A percentile compares a stretch with the other conserved stretches of the same genome.
These are phyloP conservation scores for Mucuna pruriens DNA, from an alignment of 306 rosid genomes.

Conservation along the genomic window DNA sequence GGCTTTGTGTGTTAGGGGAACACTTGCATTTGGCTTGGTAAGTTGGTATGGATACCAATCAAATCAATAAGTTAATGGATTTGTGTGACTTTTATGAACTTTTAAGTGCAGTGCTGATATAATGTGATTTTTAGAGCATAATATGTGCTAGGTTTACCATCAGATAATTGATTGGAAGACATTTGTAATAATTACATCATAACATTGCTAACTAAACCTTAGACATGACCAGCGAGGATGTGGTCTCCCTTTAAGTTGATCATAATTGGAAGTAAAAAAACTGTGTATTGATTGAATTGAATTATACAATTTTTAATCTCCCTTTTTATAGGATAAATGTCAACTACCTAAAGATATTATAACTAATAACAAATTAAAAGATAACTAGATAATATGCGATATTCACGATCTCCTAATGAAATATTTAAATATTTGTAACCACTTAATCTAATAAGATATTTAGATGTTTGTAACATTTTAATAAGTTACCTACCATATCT, in stretches of 20 bases:
- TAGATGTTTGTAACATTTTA: no score
- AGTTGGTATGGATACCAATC: neutral
- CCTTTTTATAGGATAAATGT: no score
- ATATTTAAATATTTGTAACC: no score
- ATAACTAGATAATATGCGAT: no score
- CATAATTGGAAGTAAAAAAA: no score
- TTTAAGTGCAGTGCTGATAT: neutral
- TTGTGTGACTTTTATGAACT: neutral
- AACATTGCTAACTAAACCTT: neutral
- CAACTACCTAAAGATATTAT: no score
- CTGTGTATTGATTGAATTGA: no score
- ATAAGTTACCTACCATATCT: no score
- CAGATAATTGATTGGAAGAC: neutral
- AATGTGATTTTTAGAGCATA: slow-evolving; percentile 7
- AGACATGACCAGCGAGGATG: neutral
- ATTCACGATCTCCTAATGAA: no score
- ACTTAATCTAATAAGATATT: no score
- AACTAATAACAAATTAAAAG: no score
- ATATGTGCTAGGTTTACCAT: slow-evolving; percentile 17
- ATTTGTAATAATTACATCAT: neutral
- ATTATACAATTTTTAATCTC: no score
- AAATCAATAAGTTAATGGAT: neutral
- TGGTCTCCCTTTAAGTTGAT: neutral
- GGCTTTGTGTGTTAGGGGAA: neutral
- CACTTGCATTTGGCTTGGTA: slow-evolving; percentile 9